phyloP scores from a whole-genome alignment of 768 basidiomycete species.

The Trametes elegans region DNA sequence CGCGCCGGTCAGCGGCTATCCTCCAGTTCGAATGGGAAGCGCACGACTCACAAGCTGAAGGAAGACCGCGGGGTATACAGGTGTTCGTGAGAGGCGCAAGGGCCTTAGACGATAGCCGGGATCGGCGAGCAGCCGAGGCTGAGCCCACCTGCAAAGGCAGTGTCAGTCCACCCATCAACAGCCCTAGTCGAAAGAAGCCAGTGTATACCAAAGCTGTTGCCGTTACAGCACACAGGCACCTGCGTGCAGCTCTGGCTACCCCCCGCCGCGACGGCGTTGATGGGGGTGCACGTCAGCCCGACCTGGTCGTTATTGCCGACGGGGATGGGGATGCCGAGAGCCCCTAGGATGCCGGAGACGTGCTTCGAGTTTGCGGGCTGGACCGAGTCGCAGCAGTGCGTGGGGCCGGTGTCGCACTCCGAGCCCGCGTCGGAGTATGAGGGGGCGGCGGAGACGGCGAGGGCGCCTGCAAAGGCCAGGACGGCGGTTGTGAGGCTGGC shows the following conservation, averaged over 20 bases:
- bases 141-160: neutral
- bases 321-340: neutral
- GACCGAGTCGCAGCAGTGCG: slow-evolving; percentile 25
- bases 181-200: too few relatives aligned
- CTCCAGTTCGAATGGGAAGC: too few relatives aligned
- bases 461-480: slow-evolving; percentile 6
- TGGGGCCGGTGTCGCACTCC: slow-evolving; percentile 20
- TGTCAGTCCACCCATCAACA: neutral
- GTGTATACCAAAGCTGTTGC: slow-evolving; percentile 14
- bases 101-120: neutral
- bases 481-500: slow-evolving; percentile 7
- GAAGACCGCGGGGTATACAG: too few relatives aligned
- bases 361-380: slow-evolving; percentile 5
- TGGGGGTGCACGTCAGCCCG: slow-evolving; percentile 12
- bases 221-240: slow-evolving; percentile 17
- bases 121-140: slow-evolving; percentile 14
- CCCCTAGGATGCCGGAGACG: neutral
- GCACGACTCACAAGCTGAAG: too few relatives aligned
- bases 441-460: slow-evolving; percentile 7
- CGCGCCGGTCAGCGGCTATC: neutral
- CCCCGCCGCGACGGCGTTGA: neutral
- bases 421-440: neutral
- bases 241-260: neutral
- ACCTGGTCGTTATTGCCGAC: neutral
- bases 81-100: too few relatives aligned